Percentiles rank a stretch among this genome's conserved stretches.
These are phyloP conservation scores for Triticum turgidum DNA, from an alignment of 176 grass and related monocot species.

Conservation along the genomic window DNA sequence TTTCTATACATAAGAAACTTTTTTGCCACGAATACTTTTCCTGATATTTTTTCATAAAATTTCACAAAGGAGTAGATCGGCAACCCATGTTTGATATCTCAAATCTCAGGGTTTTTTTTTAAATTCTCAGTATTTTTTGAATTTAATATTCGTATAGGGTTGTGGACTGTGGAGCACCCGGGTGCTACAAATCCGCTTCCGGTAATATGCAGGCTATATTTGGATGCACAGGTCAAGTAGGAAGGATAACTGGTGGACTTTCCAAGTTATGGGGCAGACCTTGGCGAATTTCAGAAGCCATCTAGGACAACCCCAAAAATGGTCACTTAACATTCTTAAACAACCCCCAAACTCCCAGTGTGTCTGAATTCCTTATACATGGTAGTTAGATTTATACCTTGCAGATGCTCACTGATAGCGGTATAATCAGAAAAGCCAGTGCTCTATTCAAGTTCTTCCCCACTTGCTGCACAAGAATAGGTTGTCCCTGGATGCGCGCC, in stretches of 20 bases:
- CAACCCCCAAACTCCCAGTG: not conserved
- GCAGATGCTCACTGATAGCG: slow-evolving; percentile 58
- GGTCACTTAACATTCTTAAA: not conserved
- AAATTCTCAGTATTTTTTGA: too few species aligned
- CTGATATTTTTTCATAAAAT: too few species aligned
- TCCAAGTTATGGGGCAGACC: not conserved
- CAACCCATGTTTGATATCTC: too few species aligned
- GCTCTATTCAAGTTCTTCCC: slow-evolving; percentile 59
- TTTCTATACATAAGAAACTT: too few species aligned
- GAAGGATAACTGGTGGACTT: not conserved
- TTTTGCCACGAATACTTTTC: too few species aligned
- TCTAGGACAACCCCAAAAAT: not conserved
- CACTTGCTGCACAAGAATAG: slow-evolving; percentile 43
- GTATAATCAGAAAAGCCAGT: slow-evolving; percentile 59
- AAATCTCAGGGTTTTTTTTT: too few species aligned
- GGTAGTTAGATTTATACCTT: slow-evolving; percentile 56
- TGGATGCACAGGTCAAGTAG: not conserved
- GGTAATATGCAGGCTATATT: not conserved
- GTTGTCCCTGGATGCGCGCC: slow-evolving; percentile 57
- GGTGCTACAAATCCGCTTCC: too few species aligned
- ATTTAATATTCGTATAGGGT: too few species aligned
- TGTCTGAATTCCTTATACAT: not conserved
- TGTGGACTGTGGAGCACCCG: too few species aligned
- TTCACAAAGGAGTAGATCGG: too few species aligned
- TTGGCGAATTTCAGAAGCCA: slow-evolving; percentile 2